Base-by-base conservation (phyloP, 75 land plant species). In the Pseudotsuga menziesii region DNA sequence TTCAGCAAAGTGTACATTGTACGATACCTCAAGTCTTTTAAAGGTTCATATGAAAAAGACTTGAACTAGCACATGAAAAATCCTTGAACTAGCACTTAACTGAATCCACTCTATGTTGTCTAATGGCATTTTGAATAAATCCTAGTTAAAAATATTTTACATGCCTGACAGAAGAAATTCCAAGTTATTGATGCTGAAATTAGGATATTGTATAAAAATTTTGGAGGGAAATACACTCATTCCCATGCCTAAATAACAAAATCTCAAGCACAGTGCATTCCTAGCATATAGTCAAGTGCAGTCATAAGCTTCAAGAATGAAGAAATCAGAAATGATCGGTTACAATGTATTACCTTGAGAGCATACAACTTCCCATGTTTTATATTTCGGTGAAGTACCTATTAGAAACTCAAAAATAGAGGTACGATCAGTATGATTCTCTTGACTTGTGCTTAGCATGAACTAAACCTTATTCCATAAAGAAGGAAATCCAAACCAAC, bases 351-450 rank as follows among this genome's bases (percentile, higher is more conserved):
- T 84, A 82, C 85, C 87, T 85, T 85, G 81, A 85, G 80, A n/a
- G 87, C 87, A 79, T 85, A 85, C 52, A 83, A 66, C 67, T 61
- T 85, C 63, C 60, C 67, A 69, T 85, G 81, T 56, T 60, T 59
- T 57, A 55, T 66, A 58, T 81, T 85, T 58, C 86, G 86, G 59
- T 85, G 78, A 55, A 85, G 85, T 29, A 85, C 86, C 87, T 85
- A 78, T 61, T 57, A n/a, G 23, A 13, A 56, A 23, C 36, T 26
- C 26, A 20, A 39, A 69, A 20, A 12, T 13, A 69, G 66, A 17
- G 25, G 23, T 41, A 35, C 11, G 11, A 8, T 69, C 9, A 69
- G n/a, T 69, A 39, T 69, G 23, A 3, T 19, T 20, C 48, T 39
- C 52, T 69, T 69, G 16, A 29, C 36, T n/a, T 11, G 22, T 22